A percentile compares a stretch with the other conserved stretches of the same genome.
Evolutionary conservation across 2,329 filamentous ascomycete species (phyloP).

Genomic region (Penicillium sp.): DNA sequence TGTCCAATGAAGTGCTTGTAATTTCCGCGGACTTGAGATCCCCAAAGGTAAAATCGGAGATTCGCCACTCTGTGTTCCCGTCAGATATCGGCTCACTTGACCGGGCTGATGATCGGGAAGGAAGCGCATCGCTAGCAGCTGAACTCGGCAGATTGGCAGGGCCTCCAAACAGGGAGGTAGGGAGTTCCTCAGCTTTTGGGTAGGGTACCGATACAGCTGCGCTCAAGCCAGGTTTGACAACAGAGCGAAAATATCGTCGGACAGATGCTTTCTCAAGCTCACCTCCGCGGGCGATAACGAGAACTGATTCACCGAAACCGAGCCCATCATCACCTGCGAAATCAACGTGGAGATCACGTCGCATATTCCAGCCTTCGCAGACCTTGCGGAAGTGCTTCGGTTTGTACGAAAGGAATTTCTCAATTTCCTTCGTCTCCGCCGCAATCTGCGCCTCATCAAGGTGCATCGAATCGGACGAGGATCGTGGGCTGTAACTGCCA

Average conservation of each 20-base stretch:
- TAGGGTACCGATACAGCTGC: conserved; percentile 14
- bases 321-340: conserved; percentile 77
- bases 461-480: conserved; percentile 68
- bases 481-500: conserved; percentile 75
- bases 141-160: conserved; percentile 26
- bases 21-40: conserved; percentile 59
- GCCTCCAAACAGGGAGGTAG: conserved; percentile 51
- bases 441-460: conserved; percentile 65
- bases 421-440: conserved; percentile 76
- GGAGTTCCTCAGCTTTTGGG: conserved; percentile 14
- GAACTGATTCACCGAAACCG: conserved; percentile 69
- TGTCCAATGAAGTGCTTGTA: conserved; percentile 67
- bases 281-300: conserved; percentile 68
- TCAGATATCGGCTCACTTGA: conserved; percentile 33
- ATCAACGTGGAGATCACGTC: conserved; percentile 75
- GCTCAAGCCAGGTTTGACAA: conserved; percentile 31
- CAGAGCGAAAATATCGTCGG: conserved; percentile 56
- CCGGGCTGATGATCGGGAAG: conserved; percentile 32
- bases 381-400: conserved; percentile 73
- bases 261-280: conserved; percentile 53
- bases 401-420: conserved; percentile 65
- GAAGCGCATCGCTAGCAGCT: conserved; percentile 20
- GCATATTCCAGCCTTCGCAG: conserved; percentile 91
- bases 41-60: conserved; percentile 59
- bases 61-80: conserved; percentile 61